Conservation (phyloP, 345 rosid species). For the Aethionema arabicum region DNA sequence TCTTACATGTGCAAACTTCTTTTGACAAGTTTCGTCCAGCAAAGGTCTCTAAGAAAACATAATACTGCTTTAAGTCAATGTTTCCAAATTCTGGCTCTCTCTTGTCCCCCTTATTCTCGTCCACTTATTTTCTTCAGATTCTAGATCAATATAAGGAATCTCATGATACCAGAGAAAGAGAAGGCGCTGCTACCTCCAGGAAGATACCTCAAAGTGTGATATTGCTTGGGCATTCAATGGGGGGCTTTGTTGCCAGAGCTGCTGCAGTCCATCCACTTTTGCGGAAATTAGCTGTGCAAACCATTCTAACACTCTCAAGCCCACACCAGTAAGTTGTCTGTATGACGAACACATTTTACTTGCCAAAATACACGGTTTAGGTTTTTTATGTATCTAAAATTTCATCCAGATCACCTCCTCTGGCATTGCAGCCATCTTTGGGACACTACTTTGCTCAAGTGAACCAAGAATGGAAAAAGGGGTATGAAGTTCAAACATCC, state of each 20-base stretch:
- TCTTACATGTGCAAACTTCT: not conserved
- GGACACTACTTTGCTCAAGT: slow-evolving; percentile 77
- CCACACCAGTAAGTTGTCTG: slow-evolving; percentile 85
- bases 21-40: slow-evolving; percentile 7
- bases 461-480: slow-evolving; percentile 82
- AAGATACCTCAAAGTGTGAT: slow-evolving; percentile 78
- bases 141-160: slow-evolving; percentile 88
- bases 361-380: slow-evolving; percentile 24
- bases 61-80: slow-evolving; percentile 16
- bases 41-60: slow-evolving; percentile 11
- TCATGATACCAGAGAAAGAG: slow-evolving; percentile 60
- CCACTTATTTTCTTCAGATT: slow-evolving; percentile 50
- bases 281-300: slow-evolving; percentile 77
- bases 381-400: slow-evolving; percentile 33
- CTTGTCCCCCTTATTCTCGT: not conserved
- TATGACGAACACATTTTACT: slow-evolving; percentile 26
- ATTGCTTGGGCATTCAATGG: slow-evolving; percentile 98
- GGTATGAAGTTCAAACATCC: slow-evolving; percentile 61
- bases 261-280: slow-evolving; percentile 79
- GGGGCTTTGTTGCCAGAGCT: slow-evolving; percentile 99
- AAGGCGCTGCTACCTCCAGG: slow-evolving; percentile 68
- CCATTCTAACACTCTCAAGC: slow-evolving; percentile 87
- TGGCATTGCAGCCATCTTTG: slow-evolving; percentile 95
- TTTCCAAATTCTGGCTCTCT: not conserved
- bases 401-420: slow-evolving; percentile 88